Evolutionary conservation across 768 basidiomycete genomes (phyloP).

Genomic region (Neoboletus brunneissimus): DNA sequence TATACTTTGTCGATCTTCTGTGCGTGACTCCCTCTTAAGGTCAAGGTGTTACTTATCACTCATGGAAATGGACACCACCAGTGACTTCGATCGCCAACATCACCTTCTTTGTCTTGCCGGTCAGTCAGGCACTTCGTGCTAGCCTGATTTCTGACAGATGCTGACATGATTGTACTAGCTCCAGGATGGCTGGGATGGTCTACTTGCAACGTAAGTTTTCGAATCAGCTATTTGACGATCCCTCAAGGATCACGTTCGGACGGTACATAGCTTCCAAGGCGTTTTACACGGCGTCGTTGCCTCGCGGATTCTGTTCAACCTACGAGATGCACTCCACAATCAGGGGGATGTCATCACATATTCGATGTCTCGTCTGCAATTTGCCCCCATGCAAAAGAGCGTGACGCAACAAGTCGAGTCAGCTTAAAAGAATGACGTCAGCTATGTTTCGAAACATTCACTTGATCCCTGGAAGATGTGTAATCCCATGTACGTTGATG

Average conservation of each 20-base stretch:
- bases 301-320: slow-evolving; percentile 9
- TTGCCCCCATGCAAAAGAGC: not conserved
- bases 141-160: not conserved
- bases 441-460: not conserved
- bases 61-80: not conserved
- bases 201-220: not conserved
- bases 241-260: not conserved
- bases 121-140: not conserved
- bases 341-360: not conserved
- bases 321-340: not conserved
- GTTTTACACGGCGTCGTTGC: slow-evolving; percentile 9
- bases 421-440: not conserved
- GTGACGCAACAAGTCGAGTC: not conserved
- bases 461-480: too few relatives aligned
- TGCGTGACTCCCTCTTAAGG: not conserved
- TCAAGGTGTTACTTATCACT: not conserved
- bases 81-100: not conserved
- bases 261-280: slow-evolving; percentile 6
- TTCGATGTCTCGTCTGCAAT: not conserved
- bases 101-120: slow-evolving; percentile 1
- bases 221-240: not conserved
- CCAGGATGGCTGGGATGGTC: not conserved
- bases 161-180: not conserved
- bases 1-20: slow-evolving; percentile 10
- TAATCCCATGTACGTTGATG: not conserved